Percentiles rank a stretch among this genome's conserved stretches.
phyloP scores from a whole-genome alignment of 345 rosid species.

The Passiflora organensis region DNA sequence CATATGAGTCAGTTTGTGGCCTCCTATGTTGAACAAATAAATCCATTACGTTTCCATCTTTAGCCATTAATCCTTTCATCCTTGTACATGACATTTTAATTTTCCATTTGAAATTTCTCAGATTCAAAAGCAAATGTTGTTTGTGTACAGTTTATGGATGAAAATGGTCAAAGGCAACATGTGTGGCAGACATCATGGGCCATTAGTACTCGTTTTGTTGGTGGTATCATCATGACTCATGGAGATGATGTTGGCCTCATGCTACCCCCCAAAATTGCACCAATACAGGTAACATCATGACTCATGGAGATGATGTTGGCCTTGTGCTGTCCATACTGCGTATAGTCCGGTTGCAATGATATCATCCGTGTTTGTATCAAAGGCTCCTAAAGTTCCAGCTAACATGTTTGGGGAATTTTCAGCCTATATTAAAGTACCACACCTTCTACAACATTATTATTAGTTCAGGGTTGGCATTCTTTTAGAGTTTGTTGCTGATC shows the following conservation, averaged over 20 bases:
- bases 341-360: too few relatives aligned
- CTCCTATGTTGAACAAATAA: too few relatives aligned
- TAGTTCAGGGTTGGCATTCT: too few relatives aligned
- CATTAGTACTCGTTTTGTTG: slow-evolving; percentile 89
- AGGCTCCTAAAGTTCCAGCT: too few relatives aligned
- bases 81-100: background rate
- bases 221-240: slow-evolving; percentile 94
- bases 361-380: too few relatives aligned
- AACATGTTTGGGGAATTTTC: too few relatives aligned
- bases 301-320: background rate
- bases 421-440: too few relatives aligned
- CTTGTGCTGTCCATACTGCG: too few relatives aligned
- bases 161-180: slow-evolving; percentile 84
- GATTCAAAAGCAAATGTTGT: slow-evolving; percentile 2
- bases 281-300: slow-evolving; percentile 89
- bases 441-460: too few relatives aligned
- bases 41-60: background rate
- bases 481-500: too few relatives aligned
- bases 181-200: slow-evolving; percentile 99
- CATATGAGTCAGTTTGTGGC: too few relatives aligned
- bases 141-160: slow-evolving; percentile 70
- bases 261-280: slow-evolving; percentile 91
- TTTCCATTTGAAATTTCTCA: background rate
- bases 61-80: background rate
- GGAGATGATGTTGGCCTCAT: slow-evolving; percentile 94